A percentile compares a stretch with the other conserved stretches of the same genome.
Evolutionary conservation across 345 rosid species (phyloP).

Genomic region (Carallia brachiata): DNA sequence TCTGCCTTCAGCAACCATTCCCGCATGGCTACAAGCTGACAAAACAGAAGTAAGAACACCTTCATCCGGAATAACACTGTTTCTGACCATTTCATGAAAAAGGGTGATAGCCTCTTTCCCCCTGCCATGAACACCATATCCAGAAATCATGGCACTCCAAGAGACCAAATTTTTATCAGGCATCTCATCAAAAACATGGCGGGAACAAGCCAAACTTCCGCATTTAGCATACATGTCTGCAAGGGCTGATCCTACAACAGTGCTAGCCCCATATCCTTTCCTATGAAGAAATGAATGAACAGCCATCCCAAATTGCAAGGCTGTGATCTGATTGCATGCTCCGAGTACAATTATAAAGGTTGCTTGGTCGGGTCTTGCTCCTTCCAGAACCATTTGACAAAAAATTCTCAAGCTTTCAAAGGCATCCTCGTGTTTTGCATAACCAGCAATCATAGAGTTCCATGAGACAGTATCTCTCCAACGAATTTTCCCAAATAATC

Average conservation of each 20-base stretch:
- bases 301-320: slow-evolving; percentile 32
- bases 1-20: slow-evolving; percentile 32
- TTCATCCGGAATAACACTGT: slow-evolving; percentile 19
- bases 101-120: slow-evolving; percentile 24
- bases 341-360: slow-evolving; percentile 25
- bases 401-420: slow-evolving; percentile 30
- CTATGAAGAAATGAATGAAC: slow-evolving; percentile 24
- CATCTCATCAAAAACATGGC: slow-evolving; percentile 19
- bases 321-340: slow-evolving; percentile 26
- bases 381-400: slow-evolving; percentile 27
- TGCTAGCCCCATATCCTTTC: slow-evolving; percentile 19
- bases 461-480: slow-evolving; percentile 22
- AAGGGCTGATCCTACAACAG: slow-evolving; percentile 25
- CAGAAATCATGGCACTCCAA: slow-evolving; percentile 32
- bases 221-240: slow-evolving; percentile 29
- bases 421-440: slow-evolving; percentile 19
- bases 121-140: slow-evolving; percentile 26
- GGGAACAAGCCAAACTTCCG: slow-evolving; percentile 27
- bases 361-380: slow-evolving; percentile 22
- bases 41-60: slow-evolving; percentile 29
- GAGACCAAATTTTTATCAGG: slow-evolving; percentile 17
- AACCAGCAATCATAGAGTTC: slow-evolving; percentile 32
- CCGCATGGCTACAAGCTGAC: slow-evolving; percentile 35
- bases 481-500: slow-evolving; percentile 20
- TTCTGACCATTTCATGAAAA: slow-evolving; percentile 21